These are phyloP conservation scores for Cutaneotrichosporon arboriforme DNA, from an alignment of 1,284 basidiomycete species.

Conservation along the genomic window DNA sequence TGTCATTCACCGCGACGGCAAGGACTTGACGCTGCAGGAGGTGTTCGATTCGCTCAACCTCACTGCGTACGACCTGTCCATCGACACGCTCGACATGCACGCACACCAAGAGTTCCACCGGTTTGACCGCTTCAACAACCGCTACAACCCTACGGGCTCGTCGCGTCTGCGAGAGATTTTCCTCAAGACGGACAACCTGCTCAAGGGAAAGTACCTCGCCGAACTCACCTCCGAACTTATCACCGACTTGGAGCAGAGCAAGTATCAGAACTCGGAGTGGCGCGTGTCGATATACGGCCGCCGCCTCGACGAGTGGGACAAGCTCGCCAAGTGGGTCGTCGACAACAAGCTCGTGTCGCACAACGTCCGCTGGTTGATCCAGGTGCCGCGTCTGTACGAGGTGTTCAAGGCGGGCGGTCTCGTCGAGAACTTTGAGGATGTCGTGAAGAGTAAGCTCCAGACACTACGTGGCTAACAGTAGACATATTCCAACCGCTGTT, in stretches of 20 bases:
- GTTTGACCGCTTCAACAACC: conserved; percentile 86
- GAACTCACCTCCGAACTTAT: conserved; percentile 85
- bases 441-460: conserved; percentile 70
- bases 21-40: conserved; percentile 80
- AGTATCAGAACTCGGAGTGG: conserved; percentile 99
- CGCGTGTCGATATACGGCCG: conserved; percentile 91
- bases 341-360: conserved; percentile 90
- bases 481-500: conserved; percentile 92
- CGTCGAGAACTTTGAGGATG: conserved; percentile 82
- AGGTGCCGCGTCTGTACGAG: conserved; percentile 91
- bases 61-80: conserved; percentile 95
- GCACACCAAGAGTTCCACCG: conserved; percentile 94
- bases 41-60: conserved; percentile 94
- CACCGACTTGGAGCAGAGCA: conserved; percentile 92
- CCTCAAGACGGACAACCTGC: conserved; percentile 94
- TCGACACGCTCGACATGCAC: conserved; percentile 99
- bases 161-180: conserved; percentile 95
- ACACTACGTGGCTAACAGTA: conserved; percentile 36
- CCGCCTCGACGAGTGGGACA: conserved; percentile 83
- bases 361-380: conserved; percentile 97
- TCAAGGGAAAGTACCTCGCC: conserved; percentile 86
- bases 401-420: conserved; percentile 89
- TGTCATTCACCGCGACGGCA: conserved; percentile 90
- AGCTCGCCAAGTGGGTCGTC: conserved; percentile 94
- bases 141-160: conserved; percentile 60